phyloP scores from a whole-genome alignment of 1,284 basidiomycete species.

The Cutaneotrichosporon mucoides region DNA sequence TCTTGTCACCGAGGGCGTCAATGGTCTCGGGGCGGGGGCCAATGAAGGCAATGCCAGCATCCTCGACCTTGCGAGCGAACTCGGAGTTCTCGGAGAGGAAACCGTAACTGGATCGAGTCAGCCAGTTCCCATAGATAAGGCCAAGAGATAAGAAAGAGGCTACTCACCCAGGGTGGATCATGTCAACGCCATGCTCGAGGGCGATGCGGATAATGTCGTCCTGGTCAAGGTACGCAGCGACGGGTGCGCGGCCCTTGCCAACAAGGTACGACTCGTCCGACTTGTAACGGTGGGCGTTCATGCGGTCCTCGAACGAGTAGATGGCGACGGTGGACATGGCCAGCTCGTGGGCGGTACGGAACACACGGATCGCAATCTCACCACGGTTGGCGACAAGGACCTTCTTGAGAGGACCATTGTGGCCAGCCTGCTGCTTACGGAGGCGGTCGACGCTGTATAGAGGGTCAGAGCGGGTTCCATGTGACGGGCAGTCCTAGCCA shows the following conservation, averaged over 20 bases:
- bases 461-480: slow-evolving; percentile 1
- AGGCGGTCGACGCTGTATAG: slow-evolving; percentile 76
- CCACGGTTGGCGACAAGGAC: slow-evolving; percentile 94
- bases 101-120: slow-evolving; percentile 65
- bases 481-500: slow-evolving; percentile 7
- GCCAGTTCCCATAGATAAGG: neutral
- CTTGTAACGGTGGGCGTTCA: slow-evolving; percentile 98
- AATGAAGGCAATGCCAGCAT: slow-evolving; percentile 94
- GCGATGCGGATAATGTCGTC: slow-evolving; percentile 95
- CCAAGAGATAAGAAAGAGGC: slow-evolving; percentile 3
- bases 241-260: slow-evolving; percentile 90
- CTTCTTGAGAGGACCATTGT: slow-evolving; percentile 84
- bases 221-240: slow-evolving; percentile 94
- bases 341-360: slow-evolving; percentile 96
- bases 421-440: slow-evolving; percentile 85
- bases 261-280: slow-evolving; percentile 99
- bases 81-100: slow-evolving; percentile 96
- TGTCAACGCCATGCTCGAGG: slow-evolving; percentile 94
- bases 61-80: slow-evolving; percentile 94
- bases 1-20: slow-evolving; percentile 97
- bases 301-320: slow-evolving; percentile 93
- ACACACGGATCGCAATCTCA: slow-evolving; percentile 99
- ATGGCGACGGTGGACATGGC: slow-evolving; percentile 99
- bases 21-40: slow-evolving; percentile 96
- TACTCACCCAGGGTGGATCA: slow-evolving; percentile 94